These are phyloP conservation scores for Aspergillus sparsus DNA, from an alignment of 495 filamentous ascomycete species.

Conservation along the genomic window DNA sequence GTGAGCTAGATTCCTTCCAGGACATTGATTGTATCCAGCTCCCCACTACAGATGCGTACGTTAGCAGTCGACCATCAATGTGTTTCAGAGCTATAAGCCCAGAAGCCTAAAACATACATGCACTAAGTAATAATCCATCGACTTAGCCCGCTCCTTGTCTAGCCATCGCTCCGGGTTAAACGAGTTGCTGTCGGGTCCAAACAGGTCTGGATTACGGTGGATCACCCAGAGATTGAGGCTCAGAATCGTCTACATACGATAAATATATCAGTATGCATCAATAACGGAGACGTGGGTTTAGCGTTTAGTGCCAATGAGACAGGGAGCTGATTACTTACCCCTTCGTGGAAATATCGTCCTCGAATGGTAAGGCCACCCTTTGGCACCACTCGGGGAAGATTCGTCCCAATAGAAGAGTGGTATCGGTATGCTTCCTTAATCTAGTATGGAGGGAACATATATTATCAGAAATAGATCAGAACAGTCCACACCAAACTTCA, in stretches of 20 bases:
- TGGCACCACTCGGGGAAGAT: constrained; percentile 36
- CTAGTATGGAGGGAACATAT: constrained; percentile 17
- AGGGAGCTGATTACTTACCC: constrained; percentile 25
- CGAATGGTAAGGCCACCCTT: constrained; percentile 32
- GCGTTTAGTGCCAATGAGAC: neutral
- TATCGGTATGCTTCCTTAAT: constrained; percentile 59
- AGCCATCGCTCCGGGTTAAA: constrained; percentile 46
- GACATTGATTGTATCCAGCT: constrained; percentile 46
- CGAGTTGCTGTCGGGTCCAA: constrained; percentile 42
- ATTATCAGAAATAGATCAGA: neutral
- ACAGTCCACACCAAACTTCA: neutral
- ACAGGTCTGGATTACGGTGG: constrained; percentile 44
- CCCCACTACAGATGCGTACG: constrained; percentile 34
- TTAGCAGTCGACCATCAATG: neutral
- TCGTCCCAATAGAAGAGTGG: constrained; percentile 30
- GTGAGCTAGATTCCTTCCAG: constrained; percentile 47
- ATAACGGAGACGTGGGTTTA: no score
- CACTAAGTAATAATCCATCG: constrained; percentile 40
- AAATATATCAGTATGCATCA: no score
- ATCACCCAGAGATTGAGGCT: constrained; percentile 49
- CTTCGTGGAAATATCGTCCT: constrained; percentile 38
- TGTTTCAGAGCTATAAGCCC: neutral
- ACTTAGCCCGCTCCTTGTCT: constrained; percentile 21
- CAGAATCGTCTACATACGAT: constrained; percentile 32
- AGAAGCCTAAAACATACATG: constrained; percentile 18